Evolutionary conservation across 192 early-diverging fungal species (phyloP).

Genomic region (Podila clonocystis): DNA sequence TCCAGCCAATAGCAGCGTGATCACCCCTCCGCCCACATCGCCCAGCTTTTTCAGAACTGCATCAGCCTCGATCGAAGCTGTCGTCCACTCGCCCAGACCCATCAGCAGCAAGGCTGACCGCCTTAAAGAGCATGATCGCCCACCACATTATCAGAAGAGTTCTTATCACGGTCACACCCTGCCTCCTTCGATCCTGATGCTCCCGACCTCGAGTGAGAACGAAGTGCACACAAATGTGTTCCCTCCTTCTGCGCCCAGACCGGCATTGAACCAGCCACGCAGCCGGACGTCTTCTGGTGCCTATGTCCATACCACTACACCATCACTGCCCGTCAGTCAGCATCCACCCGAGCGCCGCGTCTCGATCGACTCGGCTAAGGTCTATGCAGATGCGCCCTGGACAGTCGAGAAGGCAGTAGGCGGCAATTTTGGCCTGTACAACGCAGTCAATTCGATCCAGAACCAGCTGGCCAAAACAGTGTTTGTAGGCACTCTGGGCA

Average conservation of each 20-base stretch:
- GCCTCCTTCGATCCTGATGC: slow-evolving; percentile 23
- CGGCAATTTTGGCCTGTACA: slow-evolving; percentile 96
- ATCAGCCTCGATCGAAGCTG: too few relatives aligned
- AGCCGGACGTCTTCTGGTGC: slow-evolving; percentile 32
- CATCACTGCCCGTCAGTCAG: neutral
- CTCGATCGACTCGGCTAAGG: slow-evolving; percentile 48
- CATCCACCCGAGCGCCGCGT: slow-evolving; percentile 6
- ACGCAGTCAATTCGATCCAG: slow-evolving; percentile 81
- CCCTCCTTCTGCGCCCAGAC: slow-evolving; percentile 27
- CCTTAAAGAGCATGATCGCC: neutral
- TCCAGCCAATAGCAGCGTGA: too few relatives aligned
- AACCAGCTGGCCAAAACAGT: slow-evolving; percentile 64
- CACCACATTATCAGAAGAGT: slow-evolving; percentile 27
- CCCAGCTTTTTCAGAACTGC: too few relatives aligned
- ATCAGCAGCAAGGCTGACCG: slow-evolving; percentile 14
- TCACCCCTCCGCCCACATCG: too few relatives aligned
- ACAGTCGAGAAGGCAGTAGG: slow-evolving; percentile 76
- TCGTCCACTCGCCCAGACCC: too few relatives aligned
- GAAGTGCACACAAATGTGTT: slow-evolving; percentile 35
- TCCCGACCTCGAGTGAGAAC: slow-evolving; percentile 12
- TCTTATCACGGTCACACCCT: slow-evolving; percentile 37
- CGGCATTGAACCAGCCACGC: slow-evolving; percentile 42
- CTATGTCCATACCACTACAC: slow-evolving; percentile 13
- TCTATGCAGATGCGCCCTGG: slow-evolving; percentile 61
- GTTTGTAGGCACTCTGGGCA: slow-evolving; percentile 85